Base-by-base conservation (phyloP, 2,329 filamentous ascomycete genomes). In the Hypoxylon sp. region DNA sequence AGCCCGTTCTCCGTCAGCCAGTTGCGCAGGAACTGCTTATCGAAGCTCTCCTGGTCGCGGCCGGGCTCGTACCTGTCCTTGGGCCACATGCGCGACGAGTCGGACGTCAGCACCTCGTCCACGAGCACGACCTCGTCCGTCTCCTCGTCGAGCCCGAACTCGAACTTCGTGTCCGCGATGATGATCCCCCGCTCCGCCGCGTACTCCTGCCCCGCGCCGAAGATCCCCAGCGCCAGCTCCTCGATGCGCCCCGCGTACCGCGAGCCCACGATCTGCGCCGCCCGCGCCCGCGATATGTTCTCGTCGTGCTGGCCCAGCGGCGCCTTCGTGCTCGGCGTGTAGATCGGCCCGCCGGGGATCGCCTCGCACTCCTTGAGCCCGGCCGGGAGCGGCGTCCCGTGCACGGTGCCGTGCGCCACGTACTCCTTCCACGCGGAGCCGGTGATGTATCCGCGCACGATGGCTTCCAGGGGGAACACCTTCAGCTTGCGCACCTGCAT, bases 401-500 rank as follows among this genome's bases (percentile, higher is more conserved):
- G 93, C 14, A 97, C 91, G 1, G 93, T 97, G 57, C 92, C 91
- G 19, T 81, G 84, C 71, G 86, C 85, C 77, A 88, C 82, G 82
- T 96, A 86, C 82, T 97, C 93, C 41, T 85, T 85, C 91, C 93
- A 97, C 0, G 92, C 93, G 49, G 89, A 92, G 46, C 94, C 94
- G 5, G 94, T 94, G 77, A 97, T 89, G 82, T 97, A 97, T 72
- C 94, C 94, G 63, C 93, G 89, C n/a, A 97, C 92, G 70, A 95
- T 95, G 46, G 90, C 91, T 80, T 95, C 92, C 69, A 97, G 85
- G 23, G 92, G 92, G 65, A 97, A 88, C 69, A 96, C 88, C 74
- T 90, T 87, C 63, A 93, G 85, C 70, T 88, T 89, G 68, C 90
- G 88, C 60, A 95, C 91, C 71, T 89, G 87, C 93, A 97, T 97